Conservation (phyloP, 148 eudicot genomes). For the Dysphania ambrosioides region DNA sequence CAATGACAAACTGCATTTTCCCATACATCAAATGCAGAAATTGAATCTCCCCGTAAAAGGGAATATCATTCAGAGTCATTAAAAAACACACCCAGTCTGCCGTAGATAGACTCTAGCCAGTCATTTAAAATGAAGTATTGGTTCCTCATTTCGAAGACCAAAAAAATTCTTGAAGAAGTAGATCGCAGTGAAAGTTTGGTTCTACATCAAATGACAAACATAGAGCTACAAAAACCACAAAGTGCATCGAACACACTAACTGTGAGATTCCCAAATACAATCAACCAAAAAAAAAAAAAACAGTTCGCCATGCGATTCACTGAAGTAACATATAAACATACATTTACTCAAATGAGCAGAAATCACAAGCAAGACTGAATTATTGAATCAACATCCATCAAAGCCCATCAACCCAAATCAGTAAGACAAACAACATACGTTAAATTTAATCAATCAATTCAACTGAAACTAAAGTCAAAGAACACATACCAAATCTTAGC, state of each 20-base stretch:
- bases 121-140: background rate
- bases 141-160: background rate
- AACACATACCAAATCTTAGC: constrained; percentile 68
- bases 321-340: too few relatives aligned
- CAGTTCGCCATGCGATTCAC: too few relatives aligned
- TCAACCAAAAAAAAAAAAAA: background rate
- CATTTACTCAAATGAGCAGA: background rate
- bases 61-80: background rate
- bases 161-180: background rate
- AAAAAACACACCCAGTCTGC: background rate
- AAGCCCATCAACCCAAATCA: too few relatives aligned
- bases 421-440: background rate
- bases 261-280: background rate
- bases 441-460: background rate
- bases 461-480: background rate
- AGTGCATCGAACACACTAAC: background rate
- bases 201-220: background rate
- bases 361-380: background rate
- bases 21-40: background rate
- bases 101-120: background rate
- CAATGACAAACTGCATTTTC: background rate
- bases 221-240: background rate
- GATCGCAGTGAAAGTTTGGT: background rate
- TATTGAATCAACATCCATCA: background rate
- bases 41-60: background rate